phyloP scores from a whole-genome alignment of 164 flowering plant species.

The Sextonia rubra region DNA sequence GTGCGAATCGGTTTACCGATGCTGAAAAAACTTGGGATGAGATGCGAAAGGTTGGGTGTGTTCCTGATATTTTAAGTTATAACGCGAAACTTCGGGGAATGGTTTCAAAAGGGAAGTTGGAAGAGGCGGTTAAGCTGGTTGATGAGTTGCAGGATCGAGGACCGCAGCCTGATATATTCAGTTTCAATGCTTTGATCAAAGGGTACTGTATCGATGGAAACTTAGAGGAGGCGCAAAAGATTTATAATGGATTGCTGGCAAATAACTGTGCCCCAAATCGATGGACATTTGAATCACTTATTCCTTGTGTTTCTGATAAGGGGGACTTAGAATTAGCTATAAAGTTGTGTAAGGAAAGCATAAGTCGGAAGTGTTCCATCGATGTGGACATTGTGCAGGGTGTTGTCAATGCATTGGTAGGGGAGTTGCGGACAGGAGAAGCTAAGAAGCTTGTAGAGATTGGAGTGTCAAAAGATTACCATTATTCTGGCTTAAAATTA shows the following conservation, averaged over 20 bases:
- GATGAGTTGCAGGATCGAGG: conserved; percentile 23
- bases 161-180: conserved; percentile 9
- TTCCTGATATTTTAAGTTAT: conserved; percentile 26
- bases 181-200: conserved; percentile 12
- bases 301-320: conserved; percentile 8
- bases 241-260: background rate
- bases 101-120: conserved; percentile 14
- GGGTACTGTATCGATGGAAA: conserved; percentile 11
- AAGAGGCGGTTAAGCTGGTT: conserved; percentile 34
- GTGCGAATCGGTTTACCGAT: conserved; percentile 20
- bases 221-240: conserved; percentile 11
- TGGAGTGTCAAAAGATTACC: background rate
- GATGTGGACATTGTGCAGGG: conserved; percentile 1
- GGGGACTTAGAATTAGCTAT: conserved; percentile 7
- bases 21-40: conserved; percentile 37
- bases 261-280: conserved; percentile 1
- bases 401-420: conserved; percentile 10
- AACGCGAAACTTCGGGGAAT: conserved; percentile 33
- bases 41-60: conserved; percentile 30
- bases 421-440: conserved; percentile 3
- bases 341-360: conserved; percentile 4
- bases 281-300: background rate
- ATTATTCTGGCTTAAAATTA: background rate
- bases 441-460: conserved; percentile 12
- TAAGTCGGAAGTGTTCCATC: background rate